These are phyloP conservation scores for Athelia sp. DNA, from an alignment of 1,284 basidiomycete species.

Conservation along the genomic window DNA sequence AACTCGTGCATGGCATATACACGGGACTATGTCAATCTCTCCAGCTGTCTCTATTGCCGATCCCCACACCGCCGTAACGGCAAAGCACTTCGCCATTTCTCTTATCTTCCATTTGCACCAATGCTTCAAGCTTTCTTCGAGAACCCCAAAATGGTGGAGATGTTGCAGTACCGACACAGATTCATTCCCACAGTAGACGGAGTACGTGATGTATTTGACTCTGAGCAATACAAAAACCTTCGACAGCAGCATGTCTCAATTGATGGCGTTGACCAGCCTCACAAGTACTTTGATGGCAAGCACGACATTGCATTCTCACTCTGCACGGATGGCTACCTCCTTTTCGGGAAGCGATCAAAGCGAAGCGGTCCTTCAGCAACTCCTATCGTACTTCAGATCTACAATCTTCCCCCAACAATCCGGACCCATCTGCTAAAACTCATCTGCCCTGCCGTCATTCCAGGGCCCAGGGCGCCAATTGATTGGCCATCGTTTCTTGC, in stretches of 20 bases:
- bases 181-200: slow-evolving; percentile 4
- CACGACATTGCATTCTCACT: slow-evolving; percentile 25
- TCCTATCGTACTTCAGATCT: slow-evolving; percentile 23
- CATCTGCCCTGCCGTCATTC: slow-evolving; percentile 27
- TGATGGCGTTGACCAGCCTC: slow-evolving; percentile 13
- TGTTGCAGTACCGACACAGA: slow-evolving; percentile 15
- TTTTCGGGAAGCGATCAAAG: slow-evolving; percentile 19
- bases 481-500: slow-evolving; percentile 23
- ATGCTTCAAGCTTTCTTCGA: slow-evolving; percentile 21
- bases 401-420: slow-evolving; percentile 25
- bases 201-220: slow-evolving; percentile 27
- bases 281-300: slow-evolving; percentile 22
- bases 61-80: slow-evolving; percentile 8
- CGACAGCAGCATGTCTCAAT: slow-evolving; percentile 14
- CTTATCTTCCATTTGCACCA: slow-evolving; percentile 29
- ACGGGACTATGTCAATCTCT: slow-evolving; percentile 5
- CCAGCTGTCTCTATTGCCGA: slow-evolving; percentile 16
- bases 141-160: slow-evolving; percentile 10
- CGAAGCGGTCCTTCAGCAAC: slow-evolving; percentile 17
- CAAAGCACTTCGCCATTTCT: slow-evolving; percentile 15
- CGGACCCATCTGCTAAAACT: slow-evolving; percentile 18
- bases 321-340: slow-evolving; percentile 22
- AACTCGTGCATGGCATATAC: slow-evolving; percentile 19
- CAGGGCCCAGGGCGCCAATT: slow-evolving; percentile 26
- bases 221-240: slow-evolving; percentile 19